Evolutionary conservation across 805 yeast species (phyloP), one percentile per base, ranked within the genome.

Genomic region (Wilhelminamyces savonicus): DNA sequence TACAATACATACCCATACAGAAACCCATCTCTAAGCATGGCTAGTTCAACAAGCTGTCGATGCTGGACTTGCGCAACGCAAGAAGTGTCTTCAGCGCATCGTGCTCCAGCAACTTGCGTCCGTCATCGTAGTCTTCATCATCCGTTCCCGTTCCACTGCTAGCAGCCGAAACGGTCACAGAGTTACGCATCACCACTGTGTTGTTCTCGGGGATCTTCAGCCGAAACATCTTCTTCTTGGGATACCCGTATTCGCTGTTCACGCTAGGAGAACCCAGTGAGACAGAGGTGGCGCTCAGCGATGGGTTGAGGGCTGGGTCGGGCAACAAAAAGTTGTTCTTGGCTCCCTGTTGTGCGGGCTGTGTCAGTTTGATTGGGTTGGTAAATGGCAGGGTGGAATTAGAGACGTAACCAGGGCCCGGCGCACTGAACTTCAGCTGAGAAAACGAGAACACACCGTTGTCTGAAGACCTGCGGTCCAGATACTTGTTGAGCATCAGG

Each of bases 21-120:
- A 6, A 9, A 12, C n/a, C n/a, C 12, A 9, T 22, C 12, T 7
- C n/a, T n/a, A n/a, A n/a, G 7, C 11, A 8, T 8, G 12, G 15
- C 27, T 43, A 63, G 36, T 64, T 64, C 32, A 64, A 52, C 27
- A 64, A 53, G 32, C 52, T 55, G 26, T 62, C 68, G 24, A 63
- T 64, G 34, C 61, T 56, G 5, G 66, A 59, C 44, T 63, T 61
- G 21, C 69, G 46, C 31, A 64, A 52, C 3, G 66, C 50, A 30
- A 64, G 45, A 23, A 64, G 49, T 1, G 66, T 56, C 29, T 56
- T 55, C 5, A 62, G 50, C 3, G 69, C 69, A 36, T 53, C 60
- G 24, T 58, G 56, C 13, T 52, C 58, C 7, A 48, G 32, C 8
- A 44, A 32, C 21, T 37, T 40, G 9, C 40, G 45, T 12, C 35